Evolutionary conservation across 2,329 filamentous ascomycete species (phyloP).

Genomic region (Clonostachys sp.): DNA sequence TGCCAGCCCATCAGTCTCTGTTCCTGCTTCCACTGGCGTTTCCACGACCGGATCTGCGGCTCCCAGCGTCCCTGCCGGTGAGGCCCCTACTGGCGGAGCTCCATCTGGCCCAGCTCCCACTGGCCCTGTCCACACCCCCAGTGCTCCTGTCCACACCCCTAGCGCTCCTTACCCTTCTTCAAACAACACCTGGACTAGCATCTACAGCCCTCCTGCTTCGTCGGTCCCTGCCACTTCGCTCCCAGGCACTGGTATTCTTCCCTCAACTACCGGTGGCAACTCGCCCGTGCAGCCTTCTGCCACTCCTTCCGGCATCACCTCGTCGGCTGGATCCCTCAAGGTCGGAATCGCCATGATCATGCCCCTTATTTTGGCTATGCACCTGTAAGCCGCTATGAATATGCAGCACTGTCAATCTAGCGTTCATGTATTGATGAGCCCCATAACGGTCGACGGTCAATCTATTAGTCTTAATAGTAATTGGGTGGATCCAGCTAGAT

Average conservation of each 20-base stretch:
- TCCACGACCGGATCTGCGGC: not conserved
- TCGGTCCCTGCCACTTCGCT: not conserved
- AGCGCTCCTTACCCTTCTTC: not conserved
- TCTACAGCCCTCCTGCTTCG: not conserved
- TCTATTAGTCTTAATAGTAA: too few species aligned
- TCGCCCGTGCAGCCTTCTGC: too few species aligned
- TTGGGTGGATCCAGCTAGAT: too few species aligned
- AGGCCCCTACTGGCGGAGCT: too few species aligned
- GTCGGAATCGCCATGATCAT: slow-evolving; percentile 6
- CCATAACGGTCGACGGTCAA: too few species aligned
- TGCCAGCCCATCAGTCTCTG: not conserved
- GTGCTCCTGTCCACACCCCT: not conserved
- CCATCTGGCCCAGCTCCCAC: too few species aligned
- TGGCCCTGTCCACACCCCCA: not conserved
- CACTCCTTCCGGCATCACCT: not conserved
- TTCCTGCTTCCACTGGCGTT: not conserved
- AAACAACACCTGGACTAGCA: slow-evolving; percentile 3
- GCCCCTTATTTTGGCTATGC: slow-evolving; percentile 2
- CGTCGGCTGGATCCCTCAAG: slow-evolving; percentile 3
- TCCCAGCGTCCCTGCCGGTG: not conserved
- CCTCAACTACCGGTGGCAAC: not conserved
- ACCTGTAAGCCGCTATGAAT: slow-evolving; percentile 2
- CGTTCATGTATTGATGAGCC: too few species aligned
- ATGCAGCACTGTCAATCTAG: too few species aligned
- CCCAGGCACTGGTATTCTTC: not conserved